Percentiles rank a stretch among this genome's conserved stretches.
Conservation (phyloP, 2,329 filamentous ascomycete species). For the Akanthomyces lecanii region DNA sequence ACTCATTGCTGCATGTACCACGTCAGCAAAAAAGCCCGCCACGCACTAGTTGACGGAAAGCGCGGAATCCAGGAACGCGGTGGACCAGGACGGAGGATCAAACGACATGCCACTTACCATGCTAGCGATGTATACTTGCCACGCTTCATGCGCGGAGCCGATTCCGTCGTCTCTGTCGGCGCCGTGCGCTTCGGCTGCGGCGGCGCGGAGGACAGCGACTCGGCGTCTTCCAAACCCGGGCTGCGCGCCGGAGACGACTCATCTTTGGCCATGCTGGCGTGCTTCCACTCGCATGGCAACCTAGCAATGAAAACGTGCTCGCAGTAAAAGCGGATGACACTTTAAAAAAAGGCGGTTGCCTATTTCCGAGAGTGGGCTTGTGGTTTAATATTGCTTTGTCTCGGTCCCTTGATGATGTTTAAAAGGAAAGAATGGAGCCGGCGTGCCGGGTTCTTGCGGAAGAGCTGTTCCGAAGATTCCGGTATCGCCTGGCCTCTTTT, state of each 20-base stretch:
- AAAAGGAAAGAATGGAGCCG: neutral
- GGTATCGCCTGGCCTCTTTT: neutral
- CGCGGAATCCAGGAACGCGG: neutral
- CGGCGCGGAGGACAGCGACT: neutral
- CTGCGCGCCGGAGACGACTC: slow-evolving; percentile 2
- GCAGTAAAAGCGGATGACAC: too few species aligned
- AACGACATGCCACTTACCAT: slow-evolving; percentile 26
- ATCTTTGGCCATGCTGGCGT: slow-evolving; percentile 4
- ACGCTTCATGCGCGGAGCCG: slow-evolving; percentile 25
- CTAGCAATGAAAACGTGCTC: neutral
- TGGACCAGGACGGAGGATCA: too few species aligned
- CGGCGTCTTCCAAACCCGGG: neutral
- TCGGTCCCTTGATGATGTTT: neutral
- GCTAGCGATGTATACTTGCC: slow-evolving; percentile 36
- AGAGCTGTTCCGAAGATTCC: slow-evolving; percentile 5
- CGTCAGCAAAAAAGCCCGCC: neutral
- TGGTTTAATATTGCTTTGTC: neutral
- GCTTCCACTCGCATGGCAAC: neutral
- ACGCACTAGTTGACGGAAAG: neutral
- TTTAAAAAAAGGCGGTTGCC: neutral
- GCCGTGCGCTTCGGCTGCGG: slow-evolving; percentile 17
- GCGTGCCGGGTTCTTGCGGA: neutral
- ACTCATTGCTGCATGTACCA: slow-evolving; percentile 29
- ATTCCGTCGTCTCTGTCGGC: slow-evolving; percentile 4
- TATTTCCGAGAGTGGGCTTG: slow-evolving; percentile 10